A percentile compares a stretch with the other conserved stretches of the same genome.
phyloP scores from a whole-genome alignment of 257 asterid species.

The Solanum chaucha region DNA sequence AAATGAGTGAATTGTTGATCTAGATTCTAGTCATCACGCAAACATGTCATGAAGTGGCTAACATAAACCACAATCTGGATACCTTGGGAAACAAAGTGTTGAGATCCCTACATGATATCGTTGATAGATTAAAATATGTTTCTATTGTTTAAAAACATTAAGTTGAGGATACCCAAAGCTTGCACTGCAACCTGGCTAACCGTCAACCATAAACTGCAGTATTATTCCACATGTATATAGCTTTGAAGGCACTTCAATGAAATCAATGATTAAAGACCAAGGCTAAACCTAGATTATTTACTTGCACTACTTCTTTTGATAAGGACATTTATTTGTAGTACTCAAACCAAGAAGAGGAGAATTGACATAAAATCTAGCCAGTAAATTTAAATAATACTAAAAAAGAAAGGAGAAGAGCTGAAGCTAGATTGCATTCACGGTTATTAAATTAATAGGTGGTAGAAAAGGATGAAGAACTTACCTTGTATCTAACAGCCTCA shows the following conservation, averaged over 20 bases:
- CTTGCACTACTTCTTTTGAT: background rate
- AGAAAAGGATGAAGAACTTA: background rate
- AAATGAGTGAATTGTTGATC: no score
- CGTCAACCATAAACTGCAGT: background rate
- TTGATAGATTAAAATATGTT: background rate
- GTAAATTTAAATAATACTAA: background rate
- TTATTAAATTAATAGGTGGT: background rate
- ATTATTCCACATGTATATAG: background rate
- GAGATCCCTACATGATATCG: background rate
- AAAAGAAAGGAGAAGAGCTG: background rate
- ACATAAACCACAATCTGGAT: background rate
- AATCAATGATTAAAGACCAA: background rate
- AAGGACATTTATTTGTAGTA: background rate
- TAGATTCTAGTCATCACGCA: background rate
- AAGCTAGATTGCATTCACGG: background rate
- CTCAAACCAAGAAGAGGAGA: background rate
- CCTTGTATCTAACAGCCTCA: constrained; percentile 60
- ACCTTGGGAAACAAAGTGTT: background rate
- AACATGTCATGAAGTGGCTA: background rate
- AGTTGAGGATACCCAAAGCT: background rate
- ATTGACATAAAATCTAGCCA: background rate
- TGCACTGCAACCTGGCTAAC: background rate
- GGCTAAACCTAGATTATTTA: background rate
- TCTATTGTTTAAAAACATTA: background rate
- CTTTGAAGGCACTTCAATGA: background rate